Evolutionary conservation across 2,329 filamentous ascomycete species (phyloP).

Genomic region (Chrysoporthe cubensis): DNA sequence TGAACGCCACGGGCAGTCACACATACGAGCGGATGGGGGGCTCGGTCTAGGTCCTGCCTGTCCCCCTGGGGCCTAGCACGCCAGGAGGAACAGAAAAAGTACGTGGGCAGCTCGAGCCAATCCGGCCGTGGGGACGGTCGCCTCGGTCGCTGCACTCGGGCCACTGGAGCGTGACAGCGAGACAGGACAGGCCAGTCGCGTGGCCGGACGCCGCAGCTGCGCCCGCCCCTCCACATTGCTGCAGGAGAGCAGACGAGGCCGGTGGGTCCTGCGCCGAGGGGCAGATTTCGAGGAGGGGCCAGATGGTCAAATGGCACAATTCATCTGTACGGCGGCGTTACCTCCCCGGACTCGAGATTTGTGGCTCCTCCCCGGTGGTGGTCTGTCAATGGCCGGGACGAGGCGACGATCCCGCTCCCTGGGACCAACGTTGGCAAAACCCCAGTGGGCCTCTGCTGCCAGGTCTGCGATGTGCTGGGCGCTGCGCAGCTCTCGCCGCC

Average conservation of each 20-base stretch:
- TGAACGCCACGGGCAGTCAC: constrained; percentile 6
- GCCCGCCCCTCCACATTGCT: background rate
- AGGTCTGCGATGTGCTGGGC: background rate
- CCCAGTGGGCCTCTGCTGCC: background rate
- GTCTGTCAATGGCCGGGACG: background rate
- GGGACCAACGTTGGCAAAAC: background rate
- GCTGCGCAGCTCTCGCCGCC: background rate
- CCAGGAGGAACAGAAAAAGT: background rate
- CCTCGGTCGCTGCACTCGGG: constrained; percentile 1
- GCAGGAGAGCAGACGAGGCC: background rate
- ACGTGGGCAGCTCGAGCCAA: background rate
- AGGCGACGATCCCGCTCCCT: background rate
- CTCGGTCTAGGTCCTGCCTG: background rate
- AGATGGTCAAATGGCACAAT: constrained; percentile 4
- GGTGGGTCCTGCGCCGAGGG: constrained; percentile 1
- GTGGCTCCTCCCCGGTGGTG: background rate
- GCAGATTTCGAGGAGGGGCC: background rate
- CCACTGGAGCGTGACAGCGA: background rate
- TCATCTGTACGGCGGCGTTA: background rate
- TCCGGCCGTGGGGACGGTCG: background rate
- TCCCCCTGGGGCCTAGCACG: background rate
- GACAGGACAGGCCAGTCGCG: constrained; percentile 15
- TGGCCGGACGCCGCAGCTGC: constrained; percentile 4
- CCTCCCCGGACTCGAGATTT: constrained; percentile 1
- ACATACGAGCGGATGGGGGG: background rate